Evolutionary conservation across 129 eudicot genomes (phyloP).

Genomic region (Erigeron canadensis): DNA sequence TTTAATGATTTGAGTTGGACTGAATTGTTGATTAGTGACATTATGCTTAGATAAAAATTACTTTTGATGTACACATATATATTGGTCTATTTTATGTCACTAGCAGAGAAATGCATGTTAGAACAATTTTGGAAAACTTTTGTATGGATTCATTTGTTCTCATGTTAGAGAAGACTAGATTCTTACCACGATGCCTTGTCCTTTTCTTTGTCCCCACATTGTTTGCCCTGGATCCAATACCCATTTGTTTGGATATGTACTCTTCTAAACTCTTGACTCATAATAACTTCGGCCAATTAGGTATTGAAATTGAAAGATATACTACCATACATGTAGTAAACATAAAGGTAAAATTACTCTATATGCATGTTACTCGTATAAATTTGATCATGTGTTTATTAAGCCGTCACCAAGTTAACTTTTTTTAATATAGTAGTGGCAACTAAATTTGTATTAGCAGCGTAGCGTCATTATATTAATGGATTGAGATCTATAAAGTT

Average conservation of each 20-base stretch:
- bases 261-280: not conserved
- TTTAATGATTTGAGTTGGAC: slow-evolving; percentile 31
- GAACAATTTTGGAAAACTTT: slow-evolving; percentile 30
- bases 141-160: slow-evolving; percentile 35
- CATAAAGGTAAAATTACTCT: not conserved
- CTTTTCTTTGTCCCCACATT: slow-evolving; percentile 36
- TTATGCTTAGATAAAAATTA: slow-evolving; percentile 1
- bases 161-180: slow-evolving; percentile 26
- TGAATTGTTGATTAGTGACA: slow-evolving; percentile 6
- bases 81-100: slow-evolving; percentile 22
- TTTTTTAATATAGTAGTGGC: too few relatives aligned
- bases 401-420: too few relatives aligned
- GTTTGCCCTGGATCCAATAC: slow-evolving; percentile 22
- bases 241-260: slow-evolving; percentile 14
- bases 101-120: slow-evolving; percentile 30
- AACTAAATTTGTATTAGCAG: too few relatives aligned
- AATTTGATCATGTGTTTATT: too few relatives aligned
- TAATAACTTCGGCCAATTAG: not conserved
- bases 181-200: slow-evolving; percentile 34
- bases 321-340: not conserved
- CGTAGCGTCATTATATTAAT: too few relatives aligned
- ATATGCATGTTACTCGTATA: too few relatives aligned
- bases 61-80: slow-evolving; percentile 16
- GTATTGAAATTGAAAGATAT: not conserved
- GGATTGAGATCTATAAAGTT: too few relatives aligned